A percentile compares a stretch with the other conserved stretches of the same genome.
Conservation (phyloP, 2,329 filamentous ascomycete genomes). For the Biscogniauxia mediterranea region DNA sequence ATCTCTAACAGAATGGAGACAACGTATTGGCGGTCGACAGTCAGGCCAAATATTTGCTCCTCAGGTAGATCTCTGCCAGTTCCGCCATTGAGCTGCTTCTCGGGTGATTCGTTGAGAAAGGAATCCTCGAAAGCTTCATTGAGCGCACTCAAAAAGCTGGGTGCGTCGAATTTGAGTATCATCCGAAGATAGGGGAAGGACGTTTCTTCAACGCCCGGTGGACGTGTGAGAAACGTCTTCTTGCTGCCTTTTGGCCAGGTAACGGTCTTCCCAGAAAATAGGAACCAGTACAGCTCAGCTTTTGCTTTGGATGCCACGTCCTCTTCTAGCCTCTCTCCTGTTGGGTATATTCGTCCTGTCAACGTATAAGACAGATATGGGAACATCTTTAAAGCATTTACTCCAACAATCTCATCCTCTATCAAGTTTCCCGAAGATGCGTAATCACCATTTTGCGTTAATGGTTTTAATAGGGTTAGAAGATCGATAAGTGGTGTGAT, state of each 20-base stretch:
- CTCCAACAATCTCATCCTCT: slow-evolving; percentile 59
- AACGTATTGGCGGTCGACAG: slow-evolving; percentile 87
- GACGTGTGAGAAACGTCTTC: slow-evolving; percentile 60
- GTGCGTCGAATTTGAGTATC: slow-evolving; percentile 83
- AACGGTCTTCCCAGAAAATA: slow-evolving; percentile 81
- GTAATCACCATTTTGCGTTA: slow-evolving; percentile 56
- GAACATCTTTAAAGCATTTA: slow-evolving; percentile 86
- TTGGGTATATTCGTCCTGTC: slow-evolving; percentile 89
- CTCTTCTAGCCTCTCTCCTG: slow-evolving; percentile 71
- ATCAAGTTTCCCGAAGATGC: slow-evolving; percentile 52
- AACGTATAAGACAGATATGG: slow-evolving; percentile 90
- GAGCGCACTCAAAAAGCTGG: slow-evolving; percentile 89
- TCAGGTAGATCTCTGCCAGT: slow-evolving; percentile 54
- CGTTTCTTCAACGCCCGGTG: slow-evolving; percentile 58
- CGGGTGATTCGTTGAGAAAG: slow-evolving; percentile 80
- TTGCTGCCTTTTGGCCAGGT: slow-evolving; percentile 68
- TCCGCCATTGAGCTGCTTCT: slow-evolving; percentile 57
- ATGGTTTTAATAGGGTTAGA: slow-evolving; percentile 62
- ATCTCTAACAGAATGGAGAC: slow-evolving; percentile 88
- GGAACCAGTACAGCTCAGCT: slow-evolving; percentile 84
- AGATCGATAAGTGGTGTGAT: slow-evolving; percentile 88
- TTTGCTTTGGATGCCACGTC: slow-evolving; percentile 75
- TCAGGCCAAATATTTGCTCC: slow-evolving; percentile 66
- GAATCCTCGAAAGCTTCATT: slow-evolving; percentile 97
- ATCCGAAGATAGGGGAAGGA: slow-evolving; percentile 83